phyloP scores from a whole-genome alignment of 805 yeast genomes.

The Teunomyces gatunensis region DNA sequence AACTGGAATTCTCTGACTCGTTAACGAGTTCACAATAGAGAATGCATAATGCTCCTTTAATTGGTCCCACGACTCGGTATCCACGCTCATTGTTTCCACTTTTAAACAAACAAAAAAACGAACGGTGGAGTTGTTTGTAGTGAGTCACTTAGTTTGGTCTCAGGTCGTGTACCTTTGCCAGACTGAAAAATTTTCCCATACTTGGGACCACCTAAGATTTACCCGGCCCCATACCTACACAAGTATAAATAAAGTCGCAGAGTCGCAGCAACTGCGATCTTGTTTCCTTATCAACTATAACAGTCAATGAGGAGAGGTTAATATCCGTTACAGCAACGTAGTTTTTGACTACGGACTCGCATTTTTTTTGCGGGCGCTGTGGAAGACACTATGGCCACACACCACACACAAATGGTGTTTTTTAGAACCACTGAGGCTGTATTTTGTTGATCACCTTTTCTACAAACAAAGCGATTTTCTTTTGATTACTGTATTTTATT shows the following conservation, averaged over 20 bases:
- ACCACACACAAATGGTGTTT: conserved; percentile 49
- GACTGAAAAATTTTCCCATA: conserved; percentile 6
- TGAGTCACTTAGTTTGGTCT: not conserved
- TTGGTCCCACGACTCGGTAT: conserved; percentile 17
- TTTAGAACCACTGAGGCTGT: conserved; percentile 37
- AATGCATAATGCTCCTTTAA: conserved; percentile 20
- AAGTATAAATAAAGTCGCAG: not conserved
- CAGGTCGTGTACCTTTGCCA: conserved; percentile 5
- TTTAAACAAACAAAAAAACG: not conserved
- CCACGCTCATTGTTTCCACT: conserved; percentile 1
- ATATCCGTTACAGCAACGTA: conserved; percentile 38
- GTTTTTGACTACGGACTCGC: conserved; percentile 10
- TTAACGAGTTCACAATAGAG: conserved; percentile 32
- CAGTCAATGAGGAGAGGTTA: conserved; percentile 56
- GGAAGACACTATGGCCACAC: conserved; percentile 51
- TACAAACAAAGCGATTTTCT: not conserved
- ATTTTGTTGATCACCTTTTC: not conserved
- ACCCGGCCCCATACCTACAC: not conserved
- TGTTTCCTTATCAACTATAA: conserved; percentile 49
- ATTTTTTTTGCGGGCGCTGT: conserved; percentile 43
- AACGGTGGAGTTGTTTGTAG: not conserved
- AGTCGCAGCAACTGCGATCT: not conserved
- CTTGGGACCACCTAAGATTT: not conserved
- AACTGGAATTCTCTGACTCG: conserved; percentile 32
- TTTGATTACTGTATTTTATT: not conserved